These are phyloP conservation scores for Sphagnurus paluster DNA, from an alignment of 1,284 basidiomycete species.

Conservation along the genomic window DNA sequence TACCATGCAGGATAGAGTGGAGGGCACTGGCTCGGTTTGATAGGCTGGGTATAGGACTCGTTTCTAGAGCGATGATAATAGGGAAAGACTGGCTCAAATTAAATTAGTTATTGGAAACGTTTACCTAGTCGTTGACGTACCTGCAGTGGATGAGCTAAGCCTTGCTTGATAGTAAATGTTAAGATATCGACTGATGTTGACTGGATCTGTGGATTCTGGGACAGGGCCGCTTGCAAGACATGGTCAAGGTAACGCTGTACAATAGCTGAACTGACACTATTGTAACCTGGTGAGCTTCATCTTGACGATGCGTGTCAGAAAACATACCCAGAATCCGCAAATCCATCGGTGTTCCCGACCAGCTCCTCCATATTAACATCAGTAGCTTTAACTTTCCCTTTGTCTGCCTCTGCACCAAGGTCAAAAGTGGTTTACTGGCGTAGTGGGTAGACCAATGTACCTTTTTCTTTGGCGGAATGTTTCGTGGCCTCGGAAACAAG, in stretches of 20 bases:
- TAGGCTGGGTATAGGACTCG: conserved; percentile 62
- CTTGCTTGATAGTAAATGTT: conserved; percentile 91
- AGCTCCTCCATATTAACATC: conserved; percentile 87
- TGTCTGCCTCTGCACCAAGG: conserved; percentile 30
- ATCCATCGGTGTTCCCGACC: conserved; percentile 91
- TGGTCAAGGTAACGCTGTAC: conserved; percentile 89
- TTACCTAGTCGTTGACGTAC: conserved; percentile 36
- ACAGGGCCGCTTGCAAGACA: conserved; percentile 82
- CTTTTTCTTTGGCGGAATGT: conserved; percentile 67
- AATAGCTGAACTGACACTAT: conserved; percentile 88
- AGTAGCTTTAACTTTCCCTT: conserved; percentile 46
- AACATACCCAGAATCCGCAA: conserved; percentile 89
- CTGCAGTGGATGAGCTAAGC: conserved; percentile 91
- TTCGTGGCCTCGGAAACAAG: conserved; percentile 79
- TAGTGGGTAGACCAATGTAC: conserved; percentile 29
- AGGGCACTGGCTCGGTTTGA: conserved; percentile 79
- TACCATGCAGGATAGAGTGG: conserved; percentile 82
- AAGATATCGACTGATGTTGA: conserved; percentile 88
- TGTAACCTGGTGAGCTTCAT: conserved; percentile 7
- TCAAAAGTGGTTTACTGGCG: neutral
- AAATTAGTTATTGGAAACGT: conserved; percentile 6
- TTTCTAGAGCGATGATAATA: conserved; percentile 91
- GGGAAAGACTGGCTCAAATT: conserved; percentile 73
- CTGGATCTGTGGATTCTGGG: conserved; percentile 72
- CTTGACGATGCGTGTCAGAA: neutral